Conservation (phyloP, 1,284 basidiomycete genomes). For the Leccinum holopus region DNA sequence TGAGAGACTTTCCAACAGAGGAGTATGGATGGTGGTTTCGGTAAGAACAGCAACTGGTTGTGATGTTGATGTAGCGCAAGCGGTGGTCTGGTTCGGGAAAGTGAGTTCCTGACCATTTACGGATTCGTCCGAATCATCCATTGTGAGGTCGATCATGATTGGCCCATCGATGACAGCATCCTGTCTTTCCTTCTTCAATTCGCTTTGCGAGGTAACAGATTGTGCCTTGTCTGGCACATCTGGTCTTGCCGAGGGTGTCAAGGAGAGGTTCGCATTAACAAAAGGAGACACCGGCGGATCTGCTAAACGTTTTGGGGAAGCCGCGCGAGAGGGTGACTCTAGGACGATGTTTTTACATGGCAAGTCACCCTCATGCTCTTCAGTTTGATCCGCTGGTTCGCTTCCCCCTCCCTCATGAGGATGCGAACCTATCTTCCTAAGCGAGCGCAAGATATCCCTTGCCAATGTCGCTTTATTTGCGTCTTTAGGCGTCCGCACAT, state of each 20-base stretch:
- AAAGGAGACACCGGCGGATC: background rate
- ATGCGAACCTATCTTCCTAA: constrained; percentile 28
- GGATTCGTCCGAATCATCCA: constrained; percentile 28
- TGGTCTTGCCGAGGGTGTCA: background rate
- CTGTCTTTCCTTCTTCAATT: constrained; percentile 6
- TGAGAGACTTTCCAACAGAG: constrained; percentile 23
- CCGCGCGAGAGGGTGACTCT: background rate
- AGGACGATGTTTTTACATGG: background rate
- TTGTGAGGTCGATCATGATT: constrained; percentile 32
- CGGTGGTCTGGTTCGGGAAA: constrained; percentile 9
- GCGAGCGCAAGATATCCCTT: constrained; percentile 42
- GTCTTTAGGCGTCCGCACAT: constrained; percentile 35
- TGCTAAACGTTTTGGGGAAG: background rate
- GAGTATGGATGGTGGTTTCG: constrained; percentile 19
- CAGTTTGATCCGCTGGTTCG: background rate
- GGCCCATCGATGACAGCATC: constrained; percentile 12
- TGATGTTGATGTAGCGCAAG: constrained; percentile 3
- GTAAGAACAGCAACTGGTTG: constrained; percentile 8
- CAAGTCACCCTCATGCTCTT: constrained; percentile 1
- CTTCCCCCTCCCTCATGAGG: constrained; percentile 7
- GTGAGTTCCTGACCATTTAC: constrained; percentile 8
- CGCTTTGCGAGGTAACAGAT: background rate
- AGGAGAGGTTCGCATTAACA: background rate
- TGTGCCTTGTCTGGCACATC: constrained; percentile 3
- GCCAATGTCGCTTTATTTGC: constrained; percentile 42